phyloP scores from a whole-genome alignment of 306 rosid genomes.

The Casuarina glauca region DNA sequence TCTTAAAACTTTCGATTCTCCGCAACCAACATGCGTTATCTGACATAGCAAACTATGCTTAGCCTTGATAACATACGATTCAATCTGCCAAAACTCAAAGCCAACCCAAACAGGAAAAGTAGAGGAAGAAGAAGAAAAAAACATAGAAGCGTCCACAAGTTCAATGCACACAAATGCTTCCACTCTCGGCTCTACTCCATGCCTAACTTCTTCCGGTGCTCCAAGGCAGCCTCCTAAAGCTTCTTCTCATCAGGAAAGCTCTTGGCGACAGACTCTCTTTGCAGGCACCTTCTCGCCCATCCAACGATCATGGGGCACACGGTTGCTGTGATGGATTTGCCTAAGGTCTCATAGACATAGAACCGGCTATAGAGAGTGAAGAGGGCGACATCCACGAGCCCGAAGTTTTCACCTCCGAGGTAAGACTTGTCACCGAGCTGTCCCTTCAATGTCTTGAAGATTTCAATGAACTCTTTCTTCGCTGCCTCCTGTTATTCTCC shows the following conservation, averaged over 20 bases:
- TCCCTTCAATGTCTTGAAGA: conserved; percentile 21
- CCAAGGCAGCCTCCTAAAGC: conserved; percentile 12
- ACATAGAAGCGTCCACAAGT: not conserved
- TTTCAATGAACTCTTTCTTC: conserved; percentile 17
- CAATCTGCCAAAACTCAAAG: not conserved
- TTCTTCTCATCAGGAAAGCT: conserved; percentile 16
- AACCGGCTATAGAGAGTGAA: conserved; percentile 24
- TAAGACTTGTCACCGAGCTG: conserved; percentile 35
- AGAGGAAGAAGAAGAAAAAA: conserved; percentile 2
- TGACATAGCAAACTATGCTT: no score
- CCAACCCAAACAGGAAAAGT: no score
- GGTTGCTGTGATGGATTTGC: conserved; percentile 21
- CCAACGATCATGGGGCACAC: conserved; percentile 25
- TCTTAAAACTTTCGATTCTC: no score
- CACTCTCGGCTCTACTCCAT: conserved; percentile 4
- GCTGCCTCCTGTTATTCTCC: conserved; percentile 30
- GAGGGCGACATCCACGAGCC: conserved; percentile 29
- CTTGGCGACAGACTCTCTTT: conserved; percentile 31
- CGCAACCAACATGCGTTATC: no score
- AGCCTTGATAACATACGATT: no score
- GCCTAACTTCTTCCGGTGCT: conserved; percentile 12
- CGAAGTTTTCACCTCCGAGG: conserved; percentile 26
- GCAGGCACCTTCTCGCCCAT: conserved; percentile 34
- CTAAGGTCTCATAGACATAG: conserved; percentile 10
- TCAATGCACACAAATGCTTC: not conserved